Base-by-base conservation (phyloP, 176 grass and related monocot species). In the Triticum timopheevii region DNA sequence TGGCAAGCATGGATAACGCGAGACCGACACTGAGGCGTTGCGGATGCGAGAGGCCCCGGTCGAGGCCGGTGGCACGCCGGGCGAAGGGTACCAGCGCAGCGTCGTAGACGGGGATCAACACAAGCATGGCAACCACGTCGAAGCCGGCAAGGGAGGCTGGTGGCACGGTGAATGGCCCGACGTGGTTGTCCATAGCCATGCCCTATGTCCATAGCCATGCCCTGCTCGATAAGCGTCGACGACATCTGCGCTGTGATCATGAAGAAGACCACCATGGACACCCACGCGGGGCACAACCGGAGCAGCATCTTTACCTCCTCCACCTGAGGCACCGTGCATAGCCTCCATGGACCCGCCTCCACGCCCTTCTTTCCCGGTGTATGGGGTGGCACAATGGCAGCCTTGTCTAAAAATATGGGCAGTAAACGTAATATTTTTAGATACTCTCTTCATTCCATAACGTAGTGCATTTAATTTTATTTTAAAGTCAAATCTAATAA, bases 1-100 rank as follows among this genome's bases (percentile, higher is more conserved):
- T 59, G 4, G 82, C 83, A 5, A 85, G 49, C 25, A 82, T 56
- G 1, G 91, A 72, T 1, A 93, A 39, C 31, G 78, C 76, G 44
- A 90, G 61, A 10, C 91, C 91, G 6, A 86, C 76, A 6, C 85
- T 82, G 7, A 93, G 82, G 73, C 88, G 88, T 16, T 86, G 88
- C 13, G 85, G 30, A 27, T 93, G 85, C 1, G 92, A 83, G 52
- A 93, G 13, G 0, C 92, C 92, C 20, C 73, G 69, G 59, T 88
- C 86, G 4, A 5, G 39, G 13, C 92, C 88, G 1, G 92, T 90
- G 67, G 74, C 28, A 2, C 68, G 69, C 25, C 89, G 86, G 6
- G 25, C 79, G 0, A 79, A 5, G 2, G 90, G 90, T 58, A 92
- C 79, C 38, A 92, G 65, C 12, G 67, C 13, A 13, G 19, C 12